A percentile compares a stretch with the other conserved stretches of the same genome.
Conservation (phyloP, 2,329 filamentous ascomycete species). For the Geosmithia flava region DNA sequence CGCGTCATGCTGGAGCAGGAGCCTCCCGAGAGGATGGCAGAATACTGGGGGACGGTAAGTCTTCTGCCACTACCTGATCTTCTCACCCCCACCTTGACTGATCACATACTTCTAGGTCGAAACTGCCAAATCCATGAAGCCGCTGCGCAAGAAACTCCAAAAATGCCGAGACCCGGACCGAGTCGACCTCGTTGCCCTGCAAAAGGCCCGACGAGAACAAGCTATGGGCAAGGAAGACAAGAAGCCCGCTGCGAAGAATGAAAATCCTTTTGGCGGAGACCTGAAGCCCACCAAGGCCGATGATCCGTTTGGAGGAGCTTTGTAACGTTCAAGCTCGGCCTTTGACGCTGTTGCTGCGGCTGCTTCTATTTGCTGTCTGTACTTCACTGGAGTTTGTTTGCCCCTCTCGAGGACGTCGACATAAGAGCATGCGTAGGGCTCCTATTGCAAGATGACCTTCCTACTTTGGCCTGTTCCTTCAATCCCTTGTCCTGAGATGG, state of each 20-base stretch:
- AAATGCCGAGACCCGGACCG: slow-evolving; percentile 65
- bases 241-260: slow-evolving; percentile 23
- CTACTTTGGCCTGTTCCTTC: no score
- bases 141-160: slow-evolving; percentile 56
- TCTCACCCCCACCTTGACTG: slow-evolving; percentile 1
- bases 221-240: slow-evolving; percentile 32
- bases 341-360: no score
- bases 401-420: no score
- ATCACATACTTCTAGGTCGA: slow-evolving; percentile 24
- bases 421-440: no score
- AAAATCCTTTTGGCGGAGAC: slow-evolving; percentile 28
- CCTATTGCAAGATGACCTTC: no score
- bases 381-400: no score
- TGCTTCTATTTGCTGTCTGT: no score
- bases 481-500: no score
- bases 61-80: background rate
- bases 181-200: slow-evolving; percentile 57
- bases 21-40: slow-evolving; percentile 39
- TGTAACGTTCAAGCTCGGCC: background rate
- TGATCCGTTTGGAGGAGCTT: background rate
- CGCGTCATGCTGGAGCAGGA: slow-evolving; percentile 42
- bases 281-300: slow-evolving; percentile 24
- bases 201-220: slow-evolving; percentile 49
- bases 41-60: slow-evolving; percentile 40
- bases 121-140: slow-evolving; percentile 32